A percentile compares a stretch with the other conserved stretches of the same genome.
phyloP scores from a whole-genome alignment of 23 red algal species.

The Gracilaria gracilis region DNA sequence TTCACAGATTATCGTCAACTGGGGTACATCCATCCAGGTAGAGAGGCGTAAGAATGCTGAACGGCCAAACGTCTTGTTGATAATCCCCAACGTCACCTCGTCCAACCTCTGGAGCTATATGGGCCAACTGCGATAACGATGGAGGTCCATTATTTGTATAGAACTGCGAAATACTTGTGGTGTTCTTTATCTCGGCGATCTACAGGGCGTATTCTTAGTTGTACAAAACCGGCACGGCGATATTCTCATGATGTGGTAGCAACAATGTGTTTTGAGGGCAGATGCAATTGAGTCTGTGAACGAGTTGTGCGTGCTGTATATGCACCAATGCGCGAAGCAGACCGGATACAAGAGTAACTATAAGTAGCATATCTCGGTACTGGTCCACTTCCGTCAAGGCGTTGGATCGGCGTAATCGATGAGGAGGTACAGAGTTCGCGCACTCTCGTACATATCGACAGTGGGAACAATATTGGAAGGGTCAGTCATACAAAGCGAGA shows the following conservation, averaged over 20 bases:
- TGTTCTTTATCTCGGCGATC: slow-evolving; percentile 1
- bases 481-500: slow-evolving; percentile 40
- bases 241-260: background rate
- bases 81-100: slow-evolving; percentile 28
- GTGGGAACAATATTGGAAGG: slow-evolving; percentile 33
- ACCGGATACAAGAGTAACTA: slow-evolving; percentile 27
- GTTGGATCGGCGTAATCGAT: slow-evolving; percentile 25
- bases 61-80: slow-evolving; percentile 61
- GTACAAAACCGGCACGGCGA: background rate
- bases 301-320: slow-evolving; percentile 31
- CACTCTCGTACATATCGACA: slow-evolving; percentile 52
- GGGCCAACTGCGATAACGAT: slow-evolving; percentile 24
- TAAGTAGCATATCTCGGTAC: slow-evolving; percentile 16
- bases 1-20: slow-evolving; percentile 35
- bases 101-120: slow-evolving; percentile 39
- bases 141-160: background rate
- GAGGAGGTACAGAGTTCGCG: slow-evolving; percentile 46
- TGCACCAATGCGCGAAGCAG: slow-evolving; percentile 29
- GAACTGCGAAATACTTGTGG: background rate
- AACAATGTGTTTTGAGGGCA: slow-evolving; percentile 43
- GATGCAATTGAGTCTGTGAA: slow-evolving; percentile 58
- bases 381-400: slow-evolving; percentile 31
- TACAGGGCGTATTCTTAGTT: slow-evolving; percentile 43
- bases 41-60: slow-evolving; percentile 62
- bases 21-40: slow-evolving; percentile 56